Base-by-base conservation (phyloP, 306 rosid species). In the Sicyos edulis region DNA sequence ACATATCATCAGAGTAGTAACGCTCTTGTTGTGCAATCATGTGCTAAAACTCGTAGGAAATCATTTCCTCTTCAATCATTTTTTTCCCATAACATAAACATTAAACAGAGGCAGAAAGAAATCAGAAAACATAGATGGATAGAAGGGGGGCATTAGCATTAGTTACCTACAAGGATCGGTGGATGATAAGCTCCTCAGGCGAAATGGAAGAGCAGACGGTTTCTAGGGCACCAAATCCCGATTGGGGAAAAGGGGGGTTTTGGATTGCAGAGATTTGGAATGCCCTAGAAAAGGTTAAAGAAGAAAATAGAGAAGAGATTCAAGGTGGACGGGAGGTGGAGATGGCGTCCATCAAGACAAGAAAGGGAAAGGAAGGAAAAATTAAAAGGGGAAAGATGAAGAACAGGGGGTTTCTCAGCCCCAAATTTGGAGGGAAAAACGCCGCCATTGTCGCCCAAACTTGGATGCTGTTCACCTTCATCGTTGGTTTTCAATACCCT, bases 221-320 rank as follows among this genome's bases (percentile, higher is more conserved):
- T 26, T 79, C 88, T 79, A 86, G 92, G 89, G 87, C 71, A 82
- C 80, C 85, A 57, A 57, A 84, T 17, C 10, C 70, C 13, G 53
- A 15, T 54, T 9, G 4, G 19, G 34, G 32, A 77, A 79, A 65
- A 37, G 22, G 54, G 1, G 0, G 21, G 77, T 21, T 37, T 40
- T 6, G 7, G 52, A 62, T 74, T 14, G 9, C n/a, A 19, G 69
- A 54, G 73, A 64, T 14, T 63, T 7, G 64, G 88, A 83, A 71
- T 80, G 70, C 86, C 96, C 96, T 78, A 82, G 92, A 83, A 79
- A 56, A 26, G 47, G 54, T 51, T 60, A 26, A 19, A 7, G n/a
- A 67, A 63, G 21, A 13, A 76, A 63, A 17, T 19, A 26, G 57
- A 53, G 55, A 45, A 1, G 68, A 54, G 11, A 57, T 32, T 57